Base-by-base conservation (phyloP, 1,284 basidiomycete genomes). In the Peniophora sp. region DNA sequence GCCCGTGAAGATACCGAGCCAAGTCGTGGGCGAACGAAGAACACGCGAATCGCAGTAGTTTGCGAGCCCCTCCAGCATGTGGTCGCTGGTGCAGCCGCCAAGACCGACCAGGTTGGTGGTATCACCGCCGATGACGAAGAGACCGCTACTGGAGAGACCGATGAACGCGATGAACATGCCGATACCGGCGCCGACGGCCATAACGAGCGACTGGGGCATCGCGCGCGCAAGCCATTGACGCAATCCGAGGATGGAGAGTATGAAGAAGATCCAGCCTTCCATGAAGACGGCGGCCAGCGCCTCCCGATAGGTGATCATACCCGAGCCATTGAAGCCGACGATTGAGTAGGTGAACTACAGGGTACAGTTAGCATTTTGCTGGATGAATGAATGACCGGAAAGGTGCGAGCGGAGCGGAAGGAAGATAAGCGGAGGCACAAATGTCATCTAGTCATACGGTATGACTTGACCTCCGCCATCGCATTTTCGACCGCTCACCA, bases 261-360 rank as follows among this genome's bases (percentile, higher is more conserved):
- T 60, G 57, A 94, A 78, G 73, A 95, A 95, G 44, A 95, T 70
- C 83, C 90, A 89, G 37, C 92, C 89, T 72, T 92, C 89, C 55
- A 92, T 72, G 67, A 92, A 95, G 48, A 94, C 88, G 24, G 92
- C 92, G 14, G 85, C 83, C n/a, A 94, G 75, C 0, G 92, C 92
- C 66, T 93, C 85, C 20, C 76, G 72, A 64, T 92, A 95, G 2
- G 81, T 75, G 58, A 92, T 83, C 47, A 79, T 75, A 18, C 92
- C 92, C 18, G 76, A 73, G 8, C 88, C 89, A 58, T 91, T 83
- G 66, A 81, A 85, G 8, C 92, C 92, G 43, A 94, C 92, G 41
- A 94, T 81, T n/a, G 88, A 91, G 68, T 90, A 93, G 17, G 92
- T 78, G 65, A 95, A 93, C 84, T 93, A 54, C n/a, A n/a, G n/a